These are phyloP conservation scores for Spathaspora hagerdaliae DNA, from an alignment of 805 yeast species.

Conservation along the genomic window DNA sequence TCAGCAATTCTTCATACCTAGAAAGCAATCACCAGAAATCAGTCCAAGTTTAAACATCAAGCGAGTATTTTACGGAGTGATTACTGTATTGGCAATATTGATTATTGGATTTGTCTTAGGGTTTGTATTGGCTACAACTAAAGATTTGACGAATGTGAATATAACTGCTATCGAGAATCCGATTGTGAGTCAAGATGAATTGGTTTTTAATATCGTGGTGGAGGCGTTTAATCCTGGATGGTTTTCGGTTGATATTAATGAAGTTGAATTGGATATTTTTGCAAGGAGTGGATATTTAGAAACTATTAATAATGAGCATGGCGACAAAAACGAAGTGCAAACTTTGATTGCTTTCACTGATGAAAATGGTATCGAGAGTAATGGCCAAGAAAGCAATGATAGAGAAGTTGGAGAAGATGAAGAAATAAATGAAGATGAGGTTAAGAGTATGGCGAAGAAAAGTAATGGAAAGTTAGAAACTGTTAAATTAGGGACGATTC, in stretches of 20 bases:
- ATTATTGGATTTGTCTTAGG: slow-evolving; percentile 78
- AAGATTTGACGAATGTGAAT: slow-evolving; percentile 68
- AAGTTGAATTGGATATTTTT: slow-evolving; percentile 78
- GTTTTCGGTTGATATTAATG: slow-evolving; percentile 57
- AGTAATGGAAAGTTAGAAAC: slow-evolving; percentile 44
- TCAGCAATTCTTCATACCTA: slow-evolving; percentile 24
- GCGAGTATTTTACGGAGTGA: slow-evolving; percentile 39
- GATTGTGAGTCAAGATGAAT: slow-evolving; percentile 77
- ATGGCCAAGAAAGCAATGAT: slow-evolving; percentile 13
- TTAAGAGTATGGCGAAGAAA: not conserved
- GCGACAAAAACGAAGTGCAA: no score
- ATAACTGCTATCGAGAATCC: slow-evolving; percentile 64
- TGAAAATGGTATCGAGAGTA: slow-evolving; percentile 5
- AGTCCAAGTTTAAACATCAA: slow-evolving; percentile 10
- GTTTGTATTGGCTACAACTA: slow-evolving; percentile 78
- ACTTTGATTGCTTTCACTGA: slow-evolving; percentile 4
- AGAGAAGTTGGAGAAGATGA: not conserved
- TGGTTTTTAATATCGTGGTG: slow-evolving; percentile 72
- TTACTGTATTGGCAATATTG: slow-evolving; percentile 48
- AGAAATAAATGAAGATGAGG: not conserved
- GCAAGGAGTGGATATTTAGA: slow-evolving; percentile 60
- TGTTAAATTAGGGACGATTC: slow-evolving; percentile 68
- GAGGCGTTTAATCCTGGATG: slow-evolving; percentile 88
- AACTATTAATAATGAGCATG: not conserved
- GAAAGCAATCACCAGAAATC: slow-evolving; percentile 20